Conservation (phyloP, 2,329 filamentous ascomycete genomes). For the Colletotrichum lini region DNA sequence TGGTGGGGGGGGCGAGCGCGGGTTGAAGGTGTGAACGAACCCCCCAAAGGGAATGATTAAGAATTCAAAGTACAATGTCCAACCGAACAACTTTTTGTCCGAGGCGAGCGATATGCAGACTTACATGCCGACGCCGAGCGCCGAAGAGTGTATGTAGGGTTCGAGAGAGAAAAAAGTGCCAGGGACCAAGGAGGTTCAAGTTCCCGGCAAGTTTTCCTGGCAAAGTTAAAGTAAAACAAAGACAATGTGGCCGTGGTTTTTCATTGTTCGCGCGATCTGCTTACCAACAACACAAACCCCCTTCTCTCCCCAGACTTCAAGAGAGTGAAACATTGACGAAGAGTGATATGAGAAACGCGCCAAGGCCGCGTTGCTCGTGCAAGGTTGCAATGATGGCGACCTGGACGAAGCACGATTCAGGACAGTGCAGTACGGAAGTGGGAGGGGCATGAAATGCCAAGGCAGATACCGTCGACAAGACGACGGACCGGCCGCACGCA, state of each 20-base stretch:
- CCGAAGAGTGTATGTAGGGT: not conserved
- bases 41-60: slow-evolving; percentile 36
- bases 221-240: not conserved
- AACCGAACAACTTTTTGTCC: slow-evolving; percentile 9
- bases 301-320: not conserved
- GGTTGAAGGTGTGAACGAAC: slow-evolving; percentile 37
- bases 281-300: not conserved
- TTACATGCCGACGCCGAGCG: slow-evolving; percentile 1
- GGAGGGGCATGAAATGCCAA: not conserved
- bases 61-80: slow-evolving; percentile 39
- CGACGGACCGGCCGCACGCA: not conserved
- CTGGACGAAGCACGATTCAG: not conserved
- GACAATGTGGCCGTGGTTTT: not conserved
- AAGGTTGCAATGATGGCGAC: not conserved
- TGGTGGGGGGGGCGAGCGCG: slow-evolving; percentile 4
- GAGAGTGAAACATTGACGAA: not conserved
- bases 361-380: not conserved
- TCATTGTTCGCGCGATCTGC: not conserved
- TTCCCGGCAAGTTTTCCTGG: not conserved
- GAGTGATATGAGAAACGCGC: not conserved
- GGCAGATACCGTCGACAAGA: not conserved
- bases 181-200: not conserved
- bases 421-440: not conserved
- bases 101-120: not conserved
- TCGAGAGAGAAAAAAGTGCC: too few species aligned